A percentile compares a stretch with the other conserved stretches of the same genome.
Evolutionary conservation across 202 grass and related monocot species (phyloP).

Genomic region (Digitaria exilis): DNA sequence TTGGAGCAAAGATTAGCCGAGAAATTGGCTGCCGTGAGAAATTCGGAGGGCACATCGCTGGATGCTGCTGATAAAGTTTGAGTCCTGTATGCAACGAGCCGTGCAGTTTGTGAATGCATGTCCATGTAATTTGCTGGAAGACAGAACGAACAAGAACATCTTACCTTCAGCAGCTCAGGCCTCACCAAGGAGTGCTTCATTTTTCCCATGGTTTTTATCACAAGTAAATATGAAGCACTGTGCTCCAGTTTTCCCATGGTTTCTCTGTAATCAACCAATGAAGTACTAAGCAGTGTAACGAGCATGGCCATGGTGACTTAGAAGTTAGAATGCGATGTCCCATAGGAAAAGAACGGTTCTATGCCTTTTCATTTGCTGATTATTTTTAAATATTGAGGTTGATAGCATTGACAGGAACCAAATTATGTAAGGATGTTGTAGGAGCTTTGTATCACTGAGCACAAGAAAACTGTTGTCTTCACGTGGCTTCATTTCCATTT

Average conservation of each 20-base stretch:
- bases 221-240: not conserved
- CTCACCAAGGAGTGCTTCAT: not conserved
- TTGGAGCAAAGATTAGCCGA: slow-evolving; percentile 95
- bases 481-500: not conserved
- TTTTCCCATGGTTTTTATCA: not conserved
- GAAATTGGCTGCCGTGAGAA: slow-evolving; percentile 57
- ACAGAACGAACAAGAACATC: not conserved
- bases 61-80: slow-evolving; percentile 74
- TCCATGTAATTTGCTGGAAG: slow-evolving; percentile 28
- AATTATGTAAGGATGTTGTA: slow-evolving; percentile 8
- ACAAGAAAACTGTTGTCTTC: not conserved
- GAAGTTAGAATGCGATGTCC: slow-evolving; percentile 6
- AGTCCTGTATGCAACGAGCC: slow-evolving; percentile 11
- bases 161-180: not conserved
- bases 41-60: slow-evolving; percentile 37
- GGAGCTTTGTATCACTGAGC: not conserved
- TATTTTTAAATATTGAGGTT: not conserved
- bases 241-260: slow-evolving; percentile 3
- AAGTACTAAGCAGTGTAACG: not conserved
- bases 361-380: not conserved
- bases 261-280: not conserved
- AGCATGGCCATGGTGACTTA: not conserved
- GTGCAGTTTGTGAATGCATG: slow-evolving; percentile 34
- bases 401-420: not conserved
- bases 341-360: not conserved